phyloP scores from a whole-genome alignment of 1,284 basidiomycete species.

The Moesziomyces globuligerus region DNA sequence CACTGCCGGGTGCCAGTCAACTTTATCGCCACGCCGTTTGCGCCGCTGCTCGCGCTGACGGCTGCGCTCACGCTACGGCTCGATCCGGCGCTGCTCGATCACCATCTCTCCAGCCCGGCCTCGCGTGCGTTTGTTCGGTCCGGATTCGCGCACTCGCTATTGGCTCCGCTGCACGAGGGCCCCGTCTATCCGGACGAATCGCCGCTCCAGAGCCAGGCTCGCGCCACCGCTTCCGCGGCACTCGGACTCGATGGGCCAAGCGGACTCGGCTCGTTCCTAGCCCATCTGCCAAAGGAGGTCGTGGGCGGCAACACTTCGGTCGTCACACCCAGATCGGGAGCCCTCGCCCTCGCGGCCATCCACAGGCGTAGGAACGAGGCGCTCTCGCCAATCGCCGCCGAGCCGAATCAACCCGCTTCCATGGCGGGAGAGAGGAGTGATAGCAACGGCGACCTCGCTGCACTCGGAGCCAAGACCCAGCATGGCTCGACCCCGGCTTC shows the following conservation, averaged over 20 bases:
- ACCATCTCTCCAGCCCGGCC: slow-evolving; percentile 6
- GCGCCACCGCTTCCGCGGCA: slow-evolving; percentile 27
- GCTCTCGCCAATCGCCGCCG: slow-evolving; percentile 5
- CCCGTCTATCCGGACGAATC: slow-evolving; percentile 52
- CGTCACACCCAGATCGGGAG: slow-evolving; percentile 45
- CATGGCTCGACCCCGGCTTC: background rate
- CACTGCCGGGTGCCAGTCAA: slow-evolving; percentile 36
- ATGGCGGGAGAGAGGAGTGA: no score
- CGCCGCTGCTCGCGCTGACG: slow-evolving; percentile 35
- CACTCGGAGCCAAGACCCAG: background rate
- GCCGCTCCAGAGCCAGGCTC: slow-evolving; percentile 27
- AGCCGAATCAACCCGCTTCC: slow-evolving; percentile 2
- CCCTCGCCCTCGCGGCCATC: slow-evolving; percentile 16
- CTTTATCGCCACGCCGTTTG: slow-evolving; percentile 39
- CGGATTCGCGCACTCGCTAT: slow-evolving; percentile 41
- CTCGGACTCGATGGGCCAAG: slow-evolving; percentile 43
- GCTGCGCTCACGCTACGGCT: slow-evolving; percentile 37
- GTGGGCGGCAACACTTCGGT: slow-evolving; percentile 40
- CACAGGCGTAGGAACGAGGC: slow-evolving; percentile 19
- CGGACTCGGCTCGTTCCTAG: slow-evolving; percentile 38
- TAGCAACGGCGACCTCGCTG: slow-evolving; percentile 39
- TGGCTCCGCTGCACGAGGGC: slow-evolving; percentile 43
- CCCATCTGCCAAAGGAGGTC: slow-evolving; percentile 30
- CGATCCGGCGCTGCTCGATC: slow-evolving; percentile 18
- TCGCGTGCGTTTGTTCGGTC: slow-evolving; percentile 12